Evolutionary conservation across 1,284 basidiomycete genomes (phyloP).

Genomic region (Microbotryum lychnidis-dioicae): DNA sequence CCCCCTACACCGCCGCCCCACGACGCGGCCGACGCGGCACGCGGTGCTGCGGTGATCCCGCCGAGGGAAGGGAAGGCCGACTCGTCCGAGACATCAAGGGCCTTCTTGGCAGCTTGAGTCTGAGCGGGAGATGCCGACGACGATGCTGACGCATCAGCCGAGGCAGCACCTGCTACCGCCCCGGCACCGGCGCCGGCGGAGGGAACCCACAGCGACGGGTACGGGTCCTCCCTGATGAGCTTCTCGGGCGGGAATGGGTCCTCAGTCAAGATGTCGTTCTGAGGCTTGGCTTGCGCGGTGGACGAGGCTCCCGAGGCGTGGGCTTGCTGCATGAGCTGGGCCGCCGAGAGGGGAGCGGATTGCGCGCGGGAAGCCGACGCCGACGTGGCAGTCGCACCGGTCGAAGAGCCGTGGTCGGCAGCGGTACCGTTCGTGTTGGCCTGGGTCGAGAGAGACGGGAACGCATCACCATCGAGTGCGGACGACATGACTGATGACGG

Average conservation of each 20-base stretch:
- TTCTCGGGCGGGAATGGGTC: constrained; percentile 14
- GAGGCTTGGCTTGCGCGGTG: background rate
- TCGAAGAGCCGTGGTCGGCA: too few relatives aligned
- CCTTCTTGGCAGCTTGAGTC: background rate
- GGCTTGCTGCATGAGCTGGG: constrained; percentile 22
- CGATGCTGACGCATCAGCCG: background rate
- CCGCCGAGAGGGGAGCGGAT: constrained; percentile 17
- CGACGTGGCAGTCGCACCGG: background rate
- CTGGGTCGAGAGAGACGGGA: background rate
- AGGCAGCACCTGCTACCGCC: background rate
- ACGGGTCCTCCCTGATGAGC: constrained; percentile 11
- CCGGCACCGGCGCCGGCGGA: background rate
- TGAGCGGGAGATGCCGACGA: too few relatives aligned
- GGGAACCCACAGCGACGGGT: constrained; percentile 2
- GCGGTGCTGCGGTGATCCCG: background rate
- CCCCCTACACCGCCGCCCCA: constrained; percentile 32
- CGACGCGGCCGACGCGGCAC: background rate
- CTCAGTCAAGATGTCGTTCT: constrained; percentile 1
- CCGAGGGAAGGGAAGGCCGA: constrained; percentile 28
- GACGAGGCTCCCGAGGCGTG: constrained; percentile 10
- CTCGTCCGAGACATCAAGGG: constrained; percentile 24
- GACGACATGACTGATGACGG: background rate
- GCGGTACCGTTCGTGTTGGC: background rate
- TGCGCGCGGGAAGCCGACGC: background rate
- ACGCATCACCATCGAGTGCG: background rate